Conservation (phyloP, 345 rosid genomes). For the Gossypium bickii region DNA sequence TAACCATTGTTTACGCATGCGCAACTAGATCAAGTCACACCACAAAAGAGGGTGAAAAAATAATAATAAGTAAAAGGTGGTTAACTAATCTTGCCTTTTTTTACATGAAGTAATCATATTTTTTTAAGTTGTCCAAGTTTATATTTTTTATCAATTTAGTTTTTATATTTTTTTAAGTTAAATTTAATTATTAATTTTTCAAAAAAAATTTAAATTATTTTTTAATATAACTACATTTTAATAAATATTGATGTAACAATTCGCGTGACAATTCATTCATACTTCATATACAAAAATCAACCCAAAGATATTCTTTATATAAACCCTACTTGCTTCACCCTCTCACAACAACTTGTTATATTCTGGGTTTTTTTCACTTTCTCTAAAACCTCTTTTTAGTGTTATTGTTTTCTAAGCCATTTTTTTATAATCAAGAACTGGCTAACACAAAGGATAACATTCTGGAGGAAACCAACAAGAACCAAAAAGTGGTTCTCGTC, state of each 20-base stretch:
- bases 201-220: too few species aligned
- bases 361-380: too few species aligned
- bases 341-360: neutral
- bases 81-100: too few species aligned
- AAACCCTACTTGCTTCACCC: neutral
- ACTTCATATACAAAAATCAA: neutral
- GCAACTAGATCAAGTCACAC: too few species aligned
- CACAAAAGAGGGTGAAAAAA: too few species aligned
- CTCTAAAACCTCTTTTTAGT: neutral
- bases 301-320: conserved; percentile 16
- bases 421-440: conserved; percentile 50
- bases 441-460: conserved; percentile 46
- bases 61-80: too few species aligned
- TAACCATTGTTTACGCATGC: too few species aligned
- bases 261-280: fast-evolving
- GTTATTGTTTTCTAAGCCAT: neutral
- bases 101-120: too few species aligned
- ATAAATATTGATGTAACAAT: fast-evolving
- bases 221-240: too few species aligned
- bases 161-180: too few species aligned
- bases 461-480: conserved; percentile 64
- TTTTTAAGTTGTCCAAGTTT: too few species aligned
- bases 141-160: too few species aligned
- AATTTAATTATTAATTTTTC: fast-evolving
- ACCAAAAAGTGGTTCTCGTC: conserved; percentile 72